phyloP scores from a whole-genome alignment of 1,284 basidiomycete species.

The Melampsora occidentalis region DNA sequence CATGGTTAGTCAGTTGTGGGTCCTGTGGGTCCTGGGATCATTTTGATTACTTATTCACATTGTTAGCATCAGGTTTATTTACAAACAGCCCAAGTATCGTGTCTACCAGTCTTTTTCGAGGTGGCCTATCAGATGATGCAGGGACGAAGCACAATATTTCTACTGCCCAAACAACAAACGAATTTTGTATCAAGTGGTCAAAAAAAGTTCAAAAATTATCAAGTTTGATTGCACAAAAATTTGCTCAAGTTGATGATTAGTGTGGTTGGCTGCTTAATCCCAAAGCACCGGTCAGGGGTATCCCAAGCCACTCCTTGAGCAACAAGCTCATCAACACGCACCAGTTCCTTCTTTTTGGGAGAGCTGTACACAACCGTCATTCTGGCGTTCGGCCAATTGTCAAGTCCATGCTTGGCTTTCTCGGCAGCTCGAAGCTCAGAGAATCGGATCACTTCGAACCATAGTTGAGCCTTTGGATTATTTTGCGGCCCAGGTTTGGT shows the following conservation, averaged over 20 bases:
- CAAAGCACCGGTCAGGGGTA: conserved; percentile 14
- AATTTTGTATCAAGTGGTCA: too few species aligned
- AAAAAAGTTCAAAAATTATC: too few species aligned
- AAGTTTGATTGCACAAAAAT: neutral
- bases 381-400: conserved; percentile 17
- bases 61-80: too few species aligned
- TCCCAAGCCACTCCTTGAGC: conserved; percentile 13
- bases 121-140: too few species aligned
- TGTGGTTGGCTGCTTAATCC: conserved; percentile 4
- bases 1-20: too few species aligned
- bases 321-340: conserved; percentile 20
- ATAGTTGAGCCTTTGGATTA: conserved; percentile 10
- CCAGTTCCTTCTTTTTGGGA: conserved; percentile 10
- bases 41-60: too few species aligned
- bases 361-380: conserved; percentile 10
- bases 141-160: too few species aligned
- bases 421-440: conserved; percentile 6
- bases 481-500: neutral
- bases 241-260: conserved; percentile 28
- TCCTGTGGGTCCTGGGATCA: too few species aligned
- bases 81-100: too few species aligned
- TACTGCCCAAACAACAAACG: too few species aligned
- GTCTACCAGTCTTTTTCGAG: too few species aligned
- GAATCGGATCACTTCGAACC: conserved; percentile 20
- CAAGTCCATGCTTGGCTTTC: conserved; percentile 18